Evolutionary conservation across 495 filamentous ascomycete species (phyloP).

Genomic region (Penicillium cinerascens): DNA sequence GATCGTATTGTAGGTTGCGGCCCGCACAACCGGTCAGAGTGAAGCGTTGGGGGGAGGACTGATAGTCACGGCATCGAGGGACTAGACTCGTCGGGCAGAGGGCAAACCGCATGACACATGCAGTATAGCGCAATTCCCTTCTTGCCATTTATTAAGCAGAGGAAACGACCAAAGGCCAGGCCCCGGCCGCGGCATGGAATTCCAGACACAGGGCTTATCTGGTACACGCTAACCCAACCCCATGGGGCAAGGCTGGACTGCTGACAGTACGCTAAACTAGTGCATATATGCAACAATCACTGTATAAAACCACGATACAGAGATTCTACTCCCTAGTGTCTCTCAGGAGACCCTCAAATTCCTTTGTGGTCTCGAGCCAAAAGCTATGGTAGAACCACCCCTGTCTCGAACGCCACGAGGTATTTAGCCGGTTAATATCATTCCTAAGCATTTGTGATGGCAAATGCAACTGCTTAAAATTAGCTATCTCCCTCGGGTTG

Average conservation of each 20-base stretch:
- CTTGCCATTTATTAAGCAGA: neutral
- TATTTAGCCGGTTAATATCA: constrained; percentile 6
- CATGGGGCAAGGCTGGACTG: neutral
- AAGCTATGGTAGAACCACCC: constrained; percentile 1
- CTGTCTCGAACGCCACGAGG: constrained; percentile 1
- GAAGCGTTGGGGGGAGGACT: neutral
- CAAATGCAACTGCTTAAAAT: constrained; percentile 9
- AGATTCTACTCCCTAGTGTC: neutral
- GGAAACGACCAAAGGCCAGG: neutral
- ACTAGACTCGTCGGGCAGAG: neutral
- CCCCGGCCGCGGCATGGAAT: neutral
- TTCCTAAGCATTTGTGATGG: neutral
- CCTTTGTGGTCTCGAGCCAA: neutral
- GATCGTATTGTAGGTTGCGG: constrained; percentile 8
- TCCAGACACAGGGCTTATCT: neutral
- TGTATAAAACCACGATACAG: neutral
- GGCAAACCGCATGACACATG: neutral
- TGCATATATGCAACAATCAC: constrained; percentile 3
- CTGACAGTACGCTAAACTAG: neutral
- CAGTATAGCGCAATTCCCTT: neutral
- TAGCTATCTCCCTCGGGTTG: neutral
- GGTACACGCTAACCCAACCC: neutral
- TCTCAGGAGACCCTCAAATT: neutral
- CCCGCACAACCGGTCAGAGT: neutral
- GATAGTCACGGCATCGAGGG: neutral